Conservation (phyloP, 306 rosid genomes). For the Alnus rubra region DNA sequence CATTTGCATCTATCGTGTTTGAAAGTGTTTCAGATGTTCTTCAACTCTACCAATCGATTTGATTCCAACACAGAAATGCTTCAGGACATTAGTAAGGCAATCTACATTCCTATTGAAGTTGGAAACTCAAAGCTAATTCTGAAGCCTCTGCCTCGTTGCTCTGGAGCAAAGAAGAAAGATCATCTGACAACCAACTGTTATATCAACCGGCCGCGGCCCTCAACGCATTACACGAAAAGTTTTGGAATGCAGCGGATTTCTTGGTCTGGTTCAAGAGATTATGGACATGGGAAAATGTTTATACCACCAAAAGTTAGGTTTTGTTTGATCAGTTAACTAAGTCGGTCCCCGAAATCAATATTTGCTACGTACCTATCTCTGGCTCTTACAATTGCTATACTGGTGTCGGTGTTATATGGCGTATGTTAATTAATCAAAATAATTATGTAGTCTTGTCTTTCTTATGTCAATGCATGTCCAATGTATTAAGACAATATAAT, state of each 20-base stretch:
- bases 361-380: too few species aligned
- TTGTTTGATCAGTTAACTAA: neutral
- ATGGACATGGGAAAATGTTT: neutral
- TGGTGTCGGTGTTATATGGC: too few species aligned
- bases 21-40: constrained; percentile 36
- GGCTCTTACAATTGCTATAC: too few species aligned
- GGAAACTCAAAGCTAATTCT: neutral
- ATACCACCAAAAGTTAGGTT: constrained; percentile 19
- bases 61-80: constrained; percentile 32
- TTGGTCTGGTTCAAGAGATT: constrained; percentile 2
- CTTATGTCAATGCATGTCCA: too few species aligned
- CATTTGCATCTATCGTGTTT: constrained; percentile 28
- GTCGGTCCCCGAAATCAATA: too few species aligned
- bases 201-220: neutral
- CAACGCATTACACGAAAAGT: neutral
- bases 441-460: too few species aligned
- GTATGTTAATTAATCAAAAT: too few species aligned
- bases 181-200: neutral
- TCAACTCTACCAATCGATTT: constrained; percentile 25
- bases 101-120: constrained; percentile 28
- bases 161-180: constrained; percentile 22
- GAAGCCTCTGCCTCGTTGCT: constrained; percentile 2
- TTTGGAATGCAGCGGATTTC: constrained; percentile 3
- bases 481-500: too few species aligned
- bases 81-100: constrained; percentile 27